Base-by-base conservation (phyloP, 345 rosid species). In the Populus simonii region DNA sequence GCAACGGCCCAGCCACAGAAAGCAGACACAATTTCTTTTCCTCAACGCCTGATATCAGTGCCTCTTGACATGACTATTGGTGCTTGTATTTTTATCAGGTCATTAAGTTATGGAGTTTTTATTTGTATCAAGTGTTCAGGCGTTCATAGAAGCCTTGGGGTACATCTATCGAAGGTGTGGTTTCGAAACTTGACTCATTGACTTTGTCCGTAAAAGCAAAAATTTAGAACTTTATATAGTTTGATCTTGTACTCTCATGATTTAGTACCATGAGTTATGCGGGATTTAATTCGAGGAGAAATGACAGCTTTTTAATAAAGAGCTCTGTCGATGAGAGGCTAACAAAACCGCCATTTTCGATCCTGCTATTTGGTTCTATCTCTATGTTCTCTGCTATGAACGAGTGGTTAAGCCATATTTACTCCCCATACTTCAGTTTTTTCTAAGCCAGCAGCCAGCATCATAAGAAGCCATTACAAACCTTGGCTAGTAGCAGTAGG, bases 61-160 rank as follows among this genome's bases (percentile, higher is more conserved):
- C 22, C 22, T 53, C 59, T 53, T 53, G 36, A 39, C 43, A 6
- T 39, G 43, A 39, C 43, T 39, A 39, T 39, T 39, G 43, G 59
- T 53, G 23, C 61, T 74, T 27, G n/a, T 25, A 72, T 78, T n/a
- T 27, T 68, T 71, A 4, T 80, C 91, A 96, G 99, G 82, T 96
- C 99, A 18, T 62, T 89, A 79, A 93, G 77, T 73, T 79, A 83
- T 18, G 99, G 99, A 83, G 97, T 91, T 16, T 89, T 91, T 83
- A 87, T 96, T 81, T 96, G 99, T 88, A 96, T 96, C 65, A 96
- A 96, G 87, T 96, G 99, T 81, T 94, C 99, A 73, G 99, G 99
- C 77, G 85, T 92, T 51, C 99, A 96, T 83, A 86, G 99, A 86
- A 90, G 98, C 91, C 98, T 96, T 83, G 99, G 99, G 74, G 97